These are phyloP conservation scores for Trypanosoma melophagium DNA, from an alignment of 208 protist species.

Conservation along the genomic window DNA sequence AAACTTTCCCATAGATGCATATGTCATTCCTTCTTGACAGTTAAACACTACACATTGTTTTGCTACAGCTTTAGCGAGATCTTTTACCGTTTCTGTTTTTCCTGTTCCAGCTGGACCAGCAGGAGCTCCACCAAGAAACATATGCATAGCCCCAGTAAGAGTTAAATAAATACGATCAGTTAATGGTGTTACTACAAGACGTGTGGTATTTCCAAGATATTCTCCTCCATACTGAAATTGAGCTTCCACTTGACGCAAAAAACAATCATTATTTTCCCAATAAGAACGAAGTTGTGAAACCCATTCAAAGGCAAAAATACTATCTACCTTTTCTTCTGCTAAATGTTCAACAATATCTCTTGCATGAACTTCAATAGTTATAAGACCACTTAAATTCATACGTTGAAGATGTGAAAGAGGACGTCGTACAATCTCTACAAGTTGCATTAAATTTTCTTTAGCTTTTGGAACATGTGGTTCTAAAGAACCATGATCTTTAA, in stretches of 20 bases:
- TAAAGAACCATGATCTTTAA: conserved; percentile 84
- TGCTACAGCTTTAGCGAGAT: conserved; percentile 96
- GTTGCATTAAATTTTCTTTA: conserved; percentile 84
- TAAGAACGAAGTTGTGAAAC: conserved; percentile 95
- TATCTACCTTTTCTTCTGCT: conserved; percentile 78
- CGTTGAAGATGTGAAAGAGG: conserved; percentile 86
- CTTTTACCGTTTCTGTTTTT: conserved; percentile 98
- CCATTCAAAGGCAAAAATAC: conserved; percentile 95
- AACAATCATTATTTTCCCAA: conserved; percentile 94
- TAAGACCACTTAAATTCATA: conserved; percentile 94
- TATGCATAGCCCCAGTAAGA: conserved; percentile 95
- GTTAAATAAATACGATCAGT: conserved; percentile 97
- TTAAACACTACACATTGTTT: conserved; percentile 98
- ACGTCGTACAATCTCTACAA: conserved; percentile 88
- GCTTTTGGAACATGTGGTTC: conserved; percentile 80
- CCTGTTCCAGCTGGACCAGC: conserved; percentile 93
- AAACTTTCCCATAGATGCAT: conserved; percentile 97
- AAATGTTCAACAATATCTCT: conserved; percentile 93
- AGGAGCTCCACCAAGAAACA: conserved; percentile 94
- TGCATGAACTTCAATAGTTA: conserved; percentile 96
- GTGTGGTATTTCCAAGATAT: conserved; percentile 96
- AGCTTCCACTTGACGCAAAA: conserved; percentile 89
- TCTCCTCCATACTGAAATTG: conserved; percentile 95
- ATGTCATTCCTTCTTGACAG: conserved; percentile 96
- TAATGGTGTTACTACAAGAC: conserved; percentile 96